Percentiles rank a stretch among this genome's conserved stretches.
These are phyloP conservation scores for Talaromyces ruber DNA, from an alignment of 495 filamentous ascomycete genomes.

Conservation along the genomic window DNA sequence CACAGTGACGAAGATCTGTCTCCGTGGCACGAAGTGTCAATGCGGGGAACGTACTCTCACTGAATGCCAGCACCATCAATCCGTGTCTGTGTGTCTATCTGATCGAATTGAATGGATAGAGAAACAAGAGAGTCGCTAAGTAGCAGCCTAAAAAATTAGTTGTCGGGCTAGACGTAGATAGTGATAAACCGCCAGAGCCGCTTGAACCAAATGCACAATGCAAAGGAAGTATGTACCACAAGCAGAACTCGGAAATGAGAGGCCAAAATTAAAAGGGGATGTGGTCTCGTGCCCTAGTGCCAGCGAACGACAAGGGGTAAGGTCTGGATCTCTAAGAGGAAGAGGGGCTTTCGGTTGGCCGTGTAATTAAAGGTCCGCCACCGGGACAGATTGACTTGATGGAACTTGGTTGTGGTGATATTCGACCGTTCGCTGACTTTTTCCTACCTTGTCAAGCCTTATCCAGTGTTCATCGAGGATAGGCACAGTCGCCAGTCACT, in stretches of 20 bases:
- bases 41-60: neutral
- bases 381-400: neutral
- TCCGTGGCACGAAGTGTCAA: neutral
- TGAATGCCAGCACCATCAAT: neutral
- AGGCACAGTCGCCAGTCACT: neutral
- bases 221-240: neutral
- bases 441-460: neutral
- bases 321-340: neutral
- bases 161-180: neutral
- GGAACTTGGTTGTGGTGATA: neutral
- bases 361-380: neutral
- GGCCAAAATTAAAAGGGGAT: conserved; percentile 1
- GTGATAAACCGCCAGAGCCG: neutral
- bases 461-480: neutral
- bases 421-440: neutral
- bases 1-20: neutral
- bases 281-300: conserved; percentile 5
- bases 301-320: neutral
- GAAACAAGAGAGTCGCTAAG: neutral
- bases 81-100: neutral
- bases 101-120: neutral
- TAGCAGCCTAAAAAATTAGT: neutral
- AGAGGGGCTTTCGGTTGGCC: neutral
- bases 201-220: too few relatives aligned
- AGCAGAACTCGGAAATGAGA: neutral